Evolutionary conservation across 345 rosid genomes (phyloP), one percentile per base, ranked within the genome.

Genomic region (Populus davidiana): DNA sequence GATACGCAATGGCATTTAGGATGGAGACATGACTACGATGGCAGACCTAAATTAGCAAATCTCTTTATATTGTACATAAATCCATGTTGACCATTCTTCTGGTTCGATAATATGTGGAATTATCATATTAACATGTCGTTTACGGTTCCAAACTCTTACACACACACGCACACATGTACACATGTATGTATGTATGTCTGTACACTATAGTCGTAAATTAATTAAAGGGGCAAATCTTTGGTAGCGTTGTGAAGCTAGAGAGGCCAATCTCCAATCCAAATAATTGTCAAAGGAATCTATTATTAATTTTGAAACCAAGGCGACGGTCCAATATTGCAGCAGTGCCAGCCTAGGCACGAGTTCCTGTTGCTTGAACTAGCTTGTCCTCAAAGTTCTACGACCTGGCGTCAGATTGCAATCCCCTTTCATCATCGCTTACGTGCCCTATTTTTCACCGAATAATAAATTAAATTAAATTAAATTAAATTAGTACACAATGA

Each of bases 361-460:
- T 67, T 47, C 36, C 16, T 29, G 61, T 11, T 59, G 65, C 23
- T 1, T n/a, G 31, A 16, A 25, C 25, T 31, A 12, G 2, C 20
- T 27, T 31, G 76, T 77, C 69, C 71, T 71, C 68, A 65, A 43
- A 76, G 75, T 70, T 71, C 70, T 20, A 43, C 13, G 1, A 16
- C 36, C 43, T 70, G 74, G 74, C 84, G 77, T 83, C 78, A 83
- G 29, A 6, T 72, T 75, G 67, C 72, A 41, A 64, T 66, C 70
- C 17, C 47, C 44, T 82, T 82, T 50, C 89, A 86, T 82, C 89
- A 84, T 69, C 78, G 85, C 87, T 86, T 84, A 84, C 87, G 86
- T 73, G 54, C 38, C 54, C 39, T 6, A 20, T 29, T 4, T 2
- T 47, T 14, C 21, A 64, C 69, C 63, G 0, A 9, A 41, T 41